Evolutionary conservation across 2,329 filamentous ascomycete genomes (phyloP).

Genomic region (Thelonectria discophora): DNA sequence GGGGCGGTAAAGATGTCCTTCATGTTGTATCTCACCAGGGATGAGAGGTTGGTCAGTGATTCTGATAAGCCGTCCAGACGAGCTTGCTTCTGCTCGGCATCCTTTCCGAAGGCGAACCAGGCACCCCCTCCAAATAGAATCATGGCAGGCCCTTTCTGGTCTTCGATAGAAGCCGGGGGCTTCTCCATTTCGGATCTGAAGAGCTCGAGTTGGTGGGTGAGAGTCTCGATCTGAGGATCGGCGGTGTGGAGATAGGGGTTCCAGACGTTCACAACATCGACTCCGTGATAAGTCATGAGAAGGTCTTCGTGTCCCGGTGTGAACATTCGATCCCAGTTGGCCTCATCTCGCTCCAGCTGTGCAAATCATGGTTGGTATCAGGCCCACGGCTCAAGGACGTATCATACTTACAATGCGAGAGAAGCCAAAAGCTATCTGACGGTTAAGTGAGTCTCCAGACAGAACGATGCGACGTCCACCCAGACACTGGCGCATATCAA

Average conservation of each 20-base stretch:
- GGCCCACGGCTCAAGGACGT: background rate
- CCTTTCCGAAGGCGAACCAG: slow-evolving; percentile 11
- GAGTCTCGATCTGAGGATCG: slow-evolving; percentile 33
- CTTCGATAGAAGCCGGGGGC: slow-evolving; percentile 22
- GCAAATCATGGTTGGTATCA: background rate
- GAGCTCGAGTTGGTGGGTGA: slow-evolving; percentile 36
- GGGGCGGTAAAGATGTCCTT: slow-evolving; percentile 30
- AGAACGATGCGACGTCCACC: slow-evolving; percentile 60
- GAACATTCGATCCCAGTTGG: background rate
- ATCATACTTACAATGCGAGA: slow-evolving; percentile 12
- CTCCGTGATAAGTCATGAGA: slow-evolving; percentile 5
- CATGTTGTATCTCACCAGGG: slow-evolving; percentile 25
- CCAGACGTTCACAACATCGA: slow-evolving; percentile 4
- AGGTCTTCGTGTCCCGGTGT: background rate
- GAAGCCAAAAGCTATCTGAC: slow-evolving; percentile 62
- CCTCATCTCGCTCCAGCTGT: slow-evolving; percentile 11
- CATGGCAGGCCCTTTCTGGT: slow-evolving; percentile 32
- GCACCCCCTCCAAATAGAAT: slow-evolving; percentile 3
- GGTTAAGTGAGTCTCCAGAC: slow-evolving; percentile 65
- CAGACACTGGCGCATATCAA: slow-evolving; percentile 63
- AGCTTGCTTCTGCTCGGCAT: background rate
- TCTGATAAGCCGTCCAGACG: slow-evolving; percentile 33
- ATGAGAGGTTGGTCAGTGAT: no score
- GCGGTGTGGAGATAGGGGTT: slow-evolving; percentile 9
- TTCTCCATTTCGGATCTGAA: slow-evolving; percentile 34